These are phyloP conservation scores for Larix kaempferi DNA, from an alignment of 75 land plant species.

Conservation along the genomic window DNA sequence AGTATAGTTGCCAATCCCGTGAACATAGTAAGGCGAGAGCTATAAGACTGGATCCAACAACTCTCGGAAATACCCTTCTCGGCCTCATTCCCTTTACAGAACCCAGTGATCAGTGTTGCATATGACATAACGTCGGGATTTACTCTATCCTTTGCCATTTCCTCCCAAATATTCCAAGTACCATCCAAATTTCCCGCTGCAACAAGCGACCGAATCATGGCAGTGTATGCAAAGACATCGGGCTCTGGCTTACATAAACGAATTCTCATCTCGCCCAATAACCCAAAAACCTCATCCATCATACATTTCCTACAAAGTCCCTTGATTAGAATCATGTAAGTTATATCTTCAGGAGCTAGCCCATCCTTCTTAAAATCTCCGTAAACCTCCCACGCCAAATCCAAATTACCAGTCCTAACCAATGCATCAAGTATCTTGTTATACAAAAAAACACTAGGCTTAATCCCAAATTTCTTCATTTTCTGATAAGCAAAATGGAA, in stretches of 20 bases:
- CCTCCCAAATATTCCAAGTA: conserved; percentile 56
- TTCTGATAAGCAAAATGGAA: conserved; percentile 47
- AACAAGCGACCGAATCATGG: conserved; percentile 48
- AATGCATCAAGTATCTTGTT: conserved; percentile 62
- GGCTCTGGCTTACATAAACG: conserved; percentile 47
- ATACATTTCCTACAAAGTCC: conserved; percentile 56
- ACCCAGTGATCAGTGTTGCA: conserved; percentile 44
- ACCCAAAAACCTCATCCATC: conserved; percentile 37
- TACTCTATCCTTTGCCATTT: conserved; percentile 54
- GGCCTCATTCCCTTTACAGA: conserved; percentile 41
- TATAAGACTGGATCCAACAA: too few species aligned
- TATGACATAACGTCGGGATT: conserved; percentile 63
- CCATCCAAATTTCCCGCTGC: conserved; percentile 50
- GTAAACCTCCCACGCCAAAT: conserved; percentile 54
- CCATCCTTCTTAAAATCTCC: conserved; percentile 46
- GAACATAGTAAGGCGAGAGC: too few species aligned
- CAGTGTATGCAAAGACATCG: conserved; percentile 74
- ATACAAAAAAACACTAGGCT: conserved; percentile 52
- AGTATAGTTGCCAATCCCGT: too few species aligned
- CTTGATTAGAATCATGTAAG: conserved; percentile 58
- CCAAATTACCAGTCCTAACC: conserved; percentile 41
- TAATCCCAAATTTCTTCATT: conserved; percentile 58
- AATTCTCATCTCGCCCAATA: conserved; percentile 47
- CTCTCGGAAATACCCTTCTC: too few species aligned
- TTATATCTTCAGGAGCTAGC: conserved; percentile 50